Base-by-base conservation (phyloP, 768 basidiomycete species). In the Cystofilobasidium capitatum region DNA sequence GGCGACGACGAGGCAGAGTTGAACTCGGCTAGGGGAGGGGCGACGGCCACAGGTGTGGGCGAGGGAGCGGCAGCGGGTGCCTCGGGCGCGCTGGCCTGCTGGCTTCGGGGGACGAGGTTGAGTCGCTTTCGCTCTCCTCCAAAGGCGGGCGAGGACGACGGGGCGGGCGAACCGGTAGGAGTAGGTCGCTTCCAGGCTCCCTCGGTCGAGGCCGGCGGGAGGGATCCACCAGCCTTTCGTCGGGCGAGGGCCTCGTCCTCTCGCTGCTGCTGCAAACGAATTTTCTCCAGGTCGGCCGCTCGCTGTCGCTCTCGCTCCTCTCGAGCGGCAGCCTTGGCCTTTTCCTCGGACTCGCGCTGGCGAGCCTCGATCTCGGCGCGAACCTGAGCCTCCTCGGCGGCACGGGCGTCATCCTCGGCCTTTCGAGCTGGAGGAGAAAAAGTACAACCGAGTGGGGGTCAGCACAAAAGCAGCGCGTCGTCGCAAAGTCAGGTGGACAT, bases 181-280 rank as follows among this genome's bases (percentile, higher is more conserved):
- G 71, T 62, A 77, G 64, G 24, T n/a, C 62, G 49, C 33, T 29
- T 14, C 67, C 44, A 64, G 44, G 54, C 35, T 51, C 26, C n/a
- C 22, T 37, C 45, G 37, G 57, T 9, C 22, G 55, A 49, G 24
- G 59, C 72, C 75, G 62, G 64, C 70, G 39, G 71, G 71, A 31
- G 60, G n/a, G 59, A 45, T 3, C 37, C 13, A 42, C 71, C 57
- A 31, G 72, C 73, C 2, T 45, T 58, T 44, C 75, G 71, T 31
- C 77, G 72, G n/a, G 74, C 67, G 65, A 78, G 76, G 20, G 77
- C 76, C 65, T 78, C 79, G 36, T 75, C 77, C 68, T 79, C 78
- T 45, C 77, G 71, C 71, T 77, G 74, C 20, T 71, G 71, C 70
- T 78, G 79, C 49, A 71, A 72, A 29, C 72, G 70, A 31, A 71